A percentile compares a stretch with the other conserved stretches of the same genome.
Conservation (phyloP, 352 stramenopile species). For the Salisapilia sapeloensis region DNA sequence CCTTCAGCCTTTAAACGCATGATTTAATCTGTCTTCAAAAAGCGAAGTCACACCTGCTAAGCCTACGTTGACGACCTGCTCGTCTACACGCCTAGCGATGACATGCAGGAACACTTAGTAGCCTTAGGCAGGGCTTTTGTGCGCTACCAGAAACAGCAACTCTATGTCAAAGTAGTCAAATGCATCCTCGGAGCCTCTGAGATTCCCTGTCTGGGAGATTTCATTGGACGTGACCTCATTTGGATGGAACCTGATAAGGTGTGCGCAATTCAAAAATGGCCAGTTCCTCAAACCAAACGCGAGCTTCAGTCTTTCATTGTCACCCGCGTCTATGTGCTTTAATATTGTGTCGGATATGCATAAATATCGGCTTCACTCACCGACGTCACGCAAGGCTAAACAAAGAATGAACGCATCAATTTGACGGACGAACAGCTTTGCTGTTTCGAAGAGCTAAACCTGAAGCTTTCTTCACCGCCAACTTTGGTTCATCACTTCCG, state of each 20-base stretch:
- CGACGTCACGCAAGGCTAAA: neutral
- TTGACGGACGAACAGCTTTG: conserved; percentile 1
- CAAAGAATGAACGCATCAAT: conserved; percentile 1
- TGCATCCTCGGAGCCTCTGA: conserved; percentile 7
- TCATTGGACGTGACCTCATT: conserved; percentile 4
- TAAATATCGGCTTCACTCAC: conserved; percentile 1
- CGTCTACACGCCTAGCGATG: conserved; percentile 5
- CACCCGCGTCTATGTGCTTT: conserved; percentile 4
- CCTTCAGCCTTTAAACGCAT: conserved; percentile 8
- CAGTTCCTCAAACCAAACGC: conserved; percentile 2
- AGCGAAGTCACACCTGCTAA: conserved; percentile 2
- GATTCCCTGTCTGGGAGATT: conserved; percentile 13
- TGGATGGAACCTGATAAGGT: conserved; percentile 6
- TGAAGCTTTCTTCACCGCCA: conserved; percentile 1
- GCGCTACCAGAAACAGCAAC: conserved; percentile 3
- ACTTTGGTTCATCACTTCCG: conserved; percentile 1
- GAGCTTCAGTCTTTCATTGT: conserved; percentile 6
- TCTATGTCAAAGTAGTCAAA: conserved; percentile 11
- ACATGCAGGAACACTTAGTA: conserved; percentile 4
- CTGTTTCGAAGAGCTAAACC: conserved; percentile 2
- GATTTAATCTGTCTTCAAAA: conserved; percentile 4
- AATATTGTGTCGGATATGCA: conserved; percentile 6
- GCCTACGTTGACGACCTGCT: conserved; percentile 12
- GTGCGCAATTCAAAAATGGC: conserved; percentile 1
- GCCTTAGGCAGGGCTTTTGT: conserved; percentile 5